Percentiles rank a stretch among this genome's conserved stretches.
These are phyloP conservation scores for Clavispora carvajalis DNA, from an alignment of 805 yeast species.

Conservation along the genomic window DNA sequence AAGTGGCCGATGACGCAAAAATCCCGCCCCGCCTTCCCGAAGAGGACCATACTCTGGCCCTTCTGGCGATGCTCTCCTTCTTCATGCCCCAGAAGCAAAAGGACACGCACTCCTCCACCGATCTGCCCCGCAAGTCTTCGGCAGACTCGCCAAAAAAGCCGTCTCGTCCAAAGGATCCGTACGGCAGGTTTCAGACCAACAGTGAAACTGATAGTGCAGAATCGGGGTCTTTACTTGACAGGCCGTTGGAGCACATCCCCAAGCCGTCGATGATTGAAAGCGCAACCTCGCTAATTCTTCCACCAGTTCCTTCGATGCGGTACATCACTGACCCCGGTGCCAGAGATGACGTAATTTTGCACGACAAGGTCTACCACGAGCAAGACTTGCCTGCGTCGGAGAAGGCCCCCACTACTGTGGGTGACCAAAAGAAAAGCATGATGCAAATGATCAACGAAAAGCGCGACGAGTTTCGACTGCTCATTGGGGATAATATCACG, in stretches of 20 bases:
- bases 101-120: too few relatives aligned
- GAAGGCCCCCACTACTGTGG: too few relatives aligned
- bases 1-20: conserved; percentile 3
- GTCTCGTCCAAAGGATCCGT: conserved; percentile 18
- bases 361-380: conserved; percentile 71
- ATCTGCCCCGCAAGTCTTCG: conserved; percentile 8
- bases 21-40: conserved; percentile 17
- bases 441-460: conserved; percentile 11
- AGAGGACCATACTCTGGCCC: conserved; percentile 17
- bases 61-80: conserved; percentile 35
- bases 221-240: background rate
- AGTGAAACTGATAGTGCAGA: conserved; percentile 8
- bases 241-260: conserved; percentile 35
- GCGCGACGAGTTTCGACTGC: conserved; percentile 14
- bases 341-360: conserved; percentile 67
- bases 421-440: conserved; percentile 12
- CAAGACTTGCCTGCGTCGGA: conserved; percentile 38
- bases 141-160: too few relatives aligned
- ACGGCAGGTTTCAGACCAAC: conserved; percentile 16
- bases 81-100: conserved; percentile 39
- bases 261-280: conserved; percentile 74
- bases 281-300: conserved; percentile 69
- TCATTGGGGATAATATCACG: conserved; percentile 18
- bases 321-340: conserved; percentile 64
- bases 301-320: conserved; percentile 70